phyloP scores from a whole-genome alignment of 768 basidiomycete genomes.

The Xerocomellus dryophilus region DNA sequence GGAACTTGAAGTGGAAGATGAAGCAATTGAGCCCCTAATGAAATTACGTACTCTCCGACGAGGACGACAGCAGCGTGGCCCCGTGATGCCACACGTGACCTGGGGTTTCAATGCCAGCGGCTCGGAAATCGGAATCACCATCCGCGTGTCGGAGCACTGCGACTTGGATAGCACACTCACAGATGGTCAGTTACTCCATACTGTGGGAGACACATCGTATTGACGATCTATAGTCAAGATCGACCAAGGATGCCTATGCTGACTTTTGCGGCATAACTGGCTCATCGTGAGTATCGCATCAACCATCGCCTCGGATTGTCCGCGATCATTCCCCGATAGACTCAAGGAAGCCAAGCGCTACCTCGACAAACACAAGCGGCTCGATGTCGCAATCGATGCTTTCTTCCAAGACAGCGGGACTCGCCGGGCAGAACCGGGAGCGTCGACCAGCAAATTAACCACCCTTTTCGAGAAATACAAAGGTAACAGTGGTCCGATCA shows the following conservation, averaged over 20 bases:
- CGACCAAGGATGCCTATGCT: conserved; percentile 42
- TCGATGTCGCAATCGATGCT: conserved; percentile 73
- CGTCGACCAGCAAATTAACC: conserved; percentile 53
- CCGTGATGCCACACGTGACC: conserved; percentile 18
- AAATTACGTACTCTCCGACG: not conserved
- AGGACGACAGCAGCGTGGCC: not conserved
- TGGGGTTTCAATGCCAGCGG: conserved; percentile 19
- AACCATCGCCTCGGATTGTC: not conserved
- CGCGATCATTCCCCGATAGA: conserved; percentile 24
- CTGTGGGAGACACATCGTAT: not conserved
- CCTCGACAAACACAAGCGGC: conserved; percentile 64
- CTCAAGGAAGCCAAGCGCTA: conserved; percentile 60
- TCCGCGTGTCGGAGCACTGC: conserved; percentile 16
- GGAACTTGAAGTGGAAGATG: conserved; percentile 17
- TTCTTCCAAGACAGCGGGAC: conserved; percentile 51
- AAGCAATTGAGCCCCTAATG: not conserved
- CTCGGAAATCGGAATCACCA: conserved; percentile 14
- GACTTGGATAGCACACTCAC: not conserved
- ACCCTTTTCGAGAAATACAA: conserved; percentile 66
- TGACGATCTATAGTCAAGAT: conserved; percentile 22
- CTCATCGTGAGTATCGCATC: conserved; percentile 52
- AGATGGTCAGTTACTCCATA: conserved; percentile 24
- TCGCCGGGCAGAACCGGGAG: conserved; percentile 18
- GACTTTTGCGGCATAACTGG: conserved; percentile 71
- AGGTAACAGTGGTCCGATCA: conserved; percentile 38